Base-by-base conservation (phyloP, 1,139 yeast genomes). In the Zhuliangozyma blackwelliae region DNA sequence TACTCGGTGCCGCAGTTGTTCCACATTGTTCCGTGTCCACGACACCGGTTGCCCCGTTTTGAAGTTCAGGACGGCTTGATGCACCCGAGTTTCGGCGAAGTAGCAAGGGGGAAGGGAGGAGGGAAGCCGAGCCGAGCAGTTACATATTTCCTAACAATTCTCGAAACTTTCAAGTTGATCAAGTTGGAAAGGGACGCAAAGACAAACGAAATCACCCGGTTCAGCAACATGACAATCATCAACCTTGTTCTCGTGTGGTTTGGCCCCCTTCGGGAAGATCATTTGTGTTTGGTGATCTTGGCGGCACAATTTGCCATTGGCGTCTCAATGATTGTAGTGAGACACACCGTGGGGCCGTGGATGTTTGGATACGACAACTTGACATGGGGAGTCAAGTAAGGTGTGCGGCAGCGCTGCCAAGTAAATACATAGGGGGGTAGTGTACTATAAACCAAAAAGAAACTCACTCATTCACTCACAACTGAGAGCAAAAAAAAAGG, bases 1-100 rank as follows among this genome's bases (percentile, higher is more conserved):
- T 92, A 89, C 59, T 87, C 96, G 1, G 77, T 81, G 5, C 98
- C 98, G 3, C 99, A 92, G 60, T 62, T 92, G 43, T 84, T 90
- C 60, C 79, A 82, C 33, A 50, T 92, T 2, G 82, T 94, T 11
- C 95, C 94, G 7, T 92, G 98, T 55, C 99, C 99, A 23, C 75
- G 99, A 49, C 99, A 92, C 57, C 75, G 99, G 51, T 59, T 92
- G 55, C 99, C 99, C 1, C 71, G 67, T 46, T 84, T 87, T 51
- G 78, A 87, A 49, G 65, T 63, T 10, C 59, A 69, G 12, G 81
- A 87, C 43, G 90, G 94, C 1, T 61, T 82, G 34, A 69, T 92
- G 71, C 79, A 86, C 50, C 92, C 96, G n/a, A 68, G 75, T 42
- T 66, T 46, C 42, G 75, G 66, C 3, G 63, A 57, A 29, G 44